These are phyloP conservation scores for Pelargonium nanum DNA, from an alignment of 345 rosid species.

Conservation along the genomic window DNA sequence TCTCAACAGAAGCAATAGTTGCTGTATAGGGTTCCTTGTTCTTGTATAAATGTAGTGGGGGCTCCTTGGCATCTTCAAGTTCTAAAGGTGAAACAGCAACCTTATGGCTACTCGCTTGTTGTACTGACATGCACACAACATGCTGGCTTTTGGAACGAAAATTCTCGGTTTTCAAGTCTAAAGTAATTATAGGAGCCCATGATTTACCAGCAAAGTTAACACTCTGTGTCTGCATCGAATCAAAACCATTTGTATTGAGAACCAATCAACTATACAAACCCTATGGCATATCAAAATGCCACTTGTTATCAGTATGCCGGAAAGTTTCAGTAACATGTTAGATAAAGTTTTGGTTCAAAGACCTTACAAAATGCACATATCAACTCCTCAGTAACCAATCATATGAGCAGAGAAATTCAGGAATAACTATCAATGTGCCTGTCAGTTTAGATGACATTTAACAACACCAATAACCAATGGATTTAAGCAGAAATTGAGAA, in stretches of 20 bases:
- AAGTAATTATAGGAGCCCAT: slow-evolving; percentile 31
- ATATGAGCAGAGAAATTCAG: no score
- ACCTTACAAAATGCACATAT: background rate
- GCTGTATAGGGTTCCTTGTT: slow-evolving; percentile 93
- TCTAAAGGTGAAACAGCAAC: slow-evolving; percentile 64
- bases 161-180: slow-evolving; percentile 38
- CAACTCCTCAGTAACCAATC: no score
- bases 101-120: slow-evolving; percentile 65
- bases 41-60: slow-evolving; percentile 63
- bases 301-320: background rate
- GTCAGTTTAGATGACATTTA: no score
- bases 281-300: background rate
- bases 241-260: background rate
- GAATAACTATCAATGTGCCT: no score
- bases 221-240: slow-evolving; percentile 42
- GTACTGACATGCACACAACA: slow-evolving; percentile 70
- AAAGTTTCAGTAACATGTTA: background rate
- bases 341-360: background rate
- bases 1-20: slow-evolving; percentile 82
- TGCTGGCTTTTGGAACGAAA: slow-evolving; percentile 17
- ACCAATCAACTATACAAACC: slow-evolving; percentile 9
- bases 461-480: no score
- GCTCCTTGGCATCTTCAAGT: slow-evolving; percentile 64
- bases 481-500: no score
- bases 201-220: slow-evolving; percentile 44